These are phyloP conservation scores for Boletus reticulatus DNA, from an alignment of 768 basidiomycete genomes.

Conservation along the genomic window DNA sequence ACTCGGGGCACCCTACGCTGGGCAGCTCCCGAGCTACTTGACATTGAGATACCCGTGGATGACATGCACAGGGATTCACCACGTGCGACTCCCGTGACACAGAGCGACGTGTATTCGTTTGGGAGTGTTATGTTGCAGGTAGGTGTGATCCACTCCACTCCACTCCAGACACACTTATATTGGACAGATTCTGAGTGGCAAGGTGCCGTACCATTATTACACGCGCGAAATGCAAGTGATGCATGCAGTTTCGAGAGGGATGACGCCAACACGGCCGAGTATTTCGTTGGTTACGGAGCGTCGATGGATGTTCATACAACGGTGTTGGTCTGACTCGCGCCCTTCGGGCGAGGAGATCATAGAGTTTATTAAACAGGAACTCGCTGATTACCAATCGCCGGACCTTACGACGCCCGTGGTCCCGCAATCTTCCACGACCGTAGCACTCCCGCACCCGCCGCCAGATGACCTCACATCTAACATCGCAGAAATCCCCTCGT, in stretches of 20 bases:
- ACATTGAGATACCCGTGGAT: no score
- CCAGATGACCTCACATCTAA: conserved; percentile 4
- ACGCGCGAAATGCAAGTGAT: conserved; percentile 9
- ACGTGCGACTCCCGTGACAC: no score
- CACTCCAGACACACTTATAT: background rate
- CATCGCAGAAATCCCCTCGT: background rate
- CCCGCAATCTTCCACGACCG: background rate
- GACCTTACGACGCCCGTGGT: no score
- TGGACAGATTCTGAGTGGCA: background rate
- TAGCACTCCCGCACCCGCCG: background rate
- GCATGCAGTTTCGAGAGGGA: conserved; percentile 7
- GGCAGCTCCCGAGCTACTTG: no score
- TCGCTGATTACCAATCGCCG: background rate
- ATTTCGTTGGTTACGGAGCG: background rate
- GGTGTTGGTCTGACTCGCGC: conserved; percentile 1
- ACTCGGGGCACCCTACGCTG: conserved; percentile 8
- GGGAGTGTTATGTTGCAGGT: no score
- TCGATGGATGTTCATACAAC: conserved; percentile 14
- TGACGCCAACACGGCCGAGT: background rate
- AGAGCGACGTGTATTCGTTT: no score
- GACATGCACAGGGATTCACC: no score
- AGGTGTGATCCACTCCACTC: no score
- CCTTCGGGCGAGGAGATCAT: conserved; percentile 22
- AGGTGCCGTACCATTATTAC: background rate
- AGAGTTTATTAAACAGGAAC: background rate